Conservation (phyloP, 306 rosid genomes). For the Pachyrhizus erosus region DNA sequence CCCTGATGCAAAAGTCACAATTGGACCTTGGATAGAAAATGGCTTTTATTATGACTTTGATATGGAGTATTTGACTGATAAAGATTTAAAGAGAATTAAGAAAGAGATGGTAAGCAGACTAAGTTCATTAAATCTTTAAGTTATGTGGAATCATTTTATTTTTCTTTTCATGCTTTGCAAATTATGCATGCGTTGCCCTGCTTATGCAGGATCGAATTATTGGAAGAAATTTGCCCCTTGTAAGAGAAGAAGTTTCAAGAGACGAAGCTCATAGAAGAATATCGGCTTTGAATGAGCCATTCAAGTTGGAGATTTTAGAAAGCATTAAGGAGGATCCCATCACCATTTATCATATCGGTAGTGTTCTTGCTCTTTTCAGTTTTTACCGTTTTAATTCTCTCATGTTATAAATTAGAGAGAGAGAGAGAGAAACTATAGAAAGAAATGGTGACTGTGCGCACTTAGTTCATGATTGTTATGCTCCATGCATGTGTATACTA, state of each 20-base stretch:
- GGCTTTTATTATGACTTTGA: slow-evolving; percentile 98
- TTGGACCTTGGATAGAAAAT: slow-evolving; percentile 96
- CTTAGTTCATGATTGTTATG: slow-evolving; percentile 16
- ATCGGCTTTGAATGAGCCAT: slow-evolving; percentile 80
- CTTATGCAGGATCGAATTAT: slow-evolving; percentile 79
- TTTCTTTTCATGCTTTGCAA: slow-evolving; percentile 28
- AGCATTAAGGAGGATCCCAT: slow-evolving; percentile 88
- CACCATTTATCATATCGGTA: slow-evolving; percentile 94
- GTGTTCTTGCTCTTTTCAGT: slow-evolving; percentile 43
- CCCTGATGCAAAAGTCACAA: slow-evolving; percentile 95
- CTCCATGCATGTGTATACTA: slow-evolving; percentile 25
- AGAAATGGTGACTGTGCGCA: neutral
- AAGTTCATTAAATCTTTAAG: slow-evolving; percentile 1
- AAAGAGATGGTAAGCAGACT: slow-evolving; percentile 85
- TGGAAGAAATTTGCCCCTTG: slow-evolving; percentile 80
- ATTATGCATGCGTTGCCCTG: slow-evolving; percentile 33
- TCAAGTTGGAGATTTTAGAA: slow-evolving; percentile 93
- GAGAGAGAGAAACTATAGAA: slow-evolving; percentile 9
- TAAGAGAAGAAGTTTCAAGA: slow-evolving; percentile 94
- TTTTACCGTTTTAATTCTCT: slow-evolving; percentile 5
- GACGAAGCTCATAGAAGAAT: slow-evolving; percentile 90
- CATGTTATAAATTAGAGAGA: slow-evolving; percentile 31
- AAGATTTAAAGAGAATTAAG: slow-evolving; percentile 89
- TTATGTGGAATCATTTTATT: neutral
- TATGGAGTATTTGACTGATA: slow-evolving; percentile 81